phyloP scores from a whole-genome alignment of 2,329 filamentous ascomycete genomes.

The Colletotrichum chrysophilum region DNA sequence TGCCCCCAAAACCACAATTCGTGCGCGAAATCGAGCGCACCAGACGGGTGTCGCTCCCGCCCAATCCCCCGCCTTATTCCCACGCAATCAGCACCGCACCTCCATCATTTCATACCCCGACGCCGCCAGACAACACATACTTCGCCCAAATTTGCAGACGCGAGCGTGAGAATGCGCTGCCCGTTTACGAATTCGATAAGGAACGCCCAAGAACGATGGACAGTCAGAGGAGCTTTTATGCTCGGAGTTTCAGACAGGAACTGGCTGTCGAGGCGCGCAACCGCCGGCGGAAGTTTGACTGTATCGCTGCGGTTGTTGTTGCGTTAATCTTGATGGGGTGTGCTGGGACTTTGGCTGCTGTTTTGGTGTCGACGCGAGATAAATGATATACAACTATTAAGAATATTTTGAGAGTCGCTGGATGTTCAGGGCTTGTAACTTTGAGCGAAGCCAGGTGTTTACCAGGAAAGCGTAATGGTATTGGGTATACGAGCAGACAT shows the following conservation, averaged over 20 bases:
- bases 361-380: neutral
- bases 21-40: slow-evolving; percentile 6
- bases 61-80: neutral
- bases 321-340: neutral
- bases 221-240: neutral
- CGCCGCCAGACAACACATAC: neutral
- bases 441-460: neutral
- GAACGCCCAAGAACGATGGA: neutral
- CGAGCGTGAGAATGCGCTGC: neutral
- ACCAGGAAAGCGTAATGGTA: neutral
- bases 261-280: neutral
- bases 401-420: too few relatives aligned
- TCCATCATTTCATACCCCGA: neutral
- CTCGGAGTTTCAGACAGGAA: neutral
- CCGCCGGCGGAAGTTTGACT: neutral
- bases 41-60: neutral
- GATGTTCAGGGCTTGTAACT: rapidly evolving
- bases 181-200: neutral
- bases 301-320: neutral
- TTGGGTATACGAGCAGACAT: neutral
- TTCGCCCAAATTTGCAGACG: neutral
- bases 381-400: neutral
- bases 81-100: neutral
- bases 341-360: neutral
- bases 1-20: slow-evolving; percentile 5